Conservation (phyloP, 345 rosid genomes). For the Citrus hindsii region DNA sequence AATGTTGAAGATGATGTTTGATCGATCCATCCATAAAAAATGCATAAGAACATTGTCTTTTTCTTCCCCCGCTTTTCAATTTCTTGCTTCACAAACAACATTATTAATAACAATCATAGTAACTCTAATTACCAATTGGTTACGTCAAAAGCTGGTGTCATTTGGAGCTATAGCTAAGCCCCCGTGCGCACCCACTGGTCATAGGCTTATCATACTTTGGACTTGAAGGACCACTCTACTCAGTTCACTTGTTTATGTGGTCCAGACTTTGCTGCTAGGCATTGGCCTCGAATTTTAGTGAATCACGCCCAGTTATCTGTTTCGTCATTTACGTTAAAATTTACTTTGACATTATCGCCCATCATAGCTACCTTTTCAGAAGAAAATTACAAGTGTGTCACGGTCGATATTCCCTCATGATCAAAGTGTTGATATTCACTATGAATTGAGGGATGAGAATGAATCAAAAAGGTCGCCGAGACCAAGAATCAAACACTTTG, state of each 20-base stretch:
- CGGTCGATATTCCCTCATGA: not conserved
- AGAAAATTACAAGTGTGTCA: not conserved
- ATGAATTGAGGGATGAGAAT: not conserved
- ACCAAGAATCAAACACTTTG: not conserved
- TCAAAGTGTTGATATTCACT: not conserved
- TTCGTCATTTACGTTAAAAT: constrained; percentile 3
- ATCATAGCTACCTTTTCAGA: not conserved
- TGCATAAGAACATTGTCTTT: not conserved
- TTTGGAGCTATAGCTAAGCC: not conserved
- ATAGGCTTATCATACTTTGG: not conserved
- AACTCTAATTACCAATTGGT: not conserved
- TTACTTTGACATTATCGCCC: constrained; percentile 9
- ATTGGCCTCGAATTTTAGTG: constrained; percentile 5
- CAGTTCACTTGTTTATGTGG: not conserved
- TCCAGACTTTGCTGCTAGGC: constrained; percentile 4
- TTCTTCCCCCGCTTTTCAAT: too few species aligned
- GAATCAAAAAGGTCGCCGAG: not conserved
- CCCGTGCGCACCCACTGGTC: constrained; percentile 1
- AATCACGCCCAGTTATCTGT: constrained; percentile 8
- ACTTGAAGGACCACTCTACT: not conserved
- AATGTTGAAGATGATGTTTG: not conserved
- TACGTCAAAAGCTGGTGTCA: not conserved
- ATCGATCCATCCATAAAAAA: not conserved
- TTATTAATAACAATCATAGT: not conserved
- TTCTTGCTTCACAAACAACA: not conserved